These are phyloP conservation scores for Lachancea lanzarotensis DNA, from an alignment of 805 yeast genomes.

Conservation along the genomic window DNA sequence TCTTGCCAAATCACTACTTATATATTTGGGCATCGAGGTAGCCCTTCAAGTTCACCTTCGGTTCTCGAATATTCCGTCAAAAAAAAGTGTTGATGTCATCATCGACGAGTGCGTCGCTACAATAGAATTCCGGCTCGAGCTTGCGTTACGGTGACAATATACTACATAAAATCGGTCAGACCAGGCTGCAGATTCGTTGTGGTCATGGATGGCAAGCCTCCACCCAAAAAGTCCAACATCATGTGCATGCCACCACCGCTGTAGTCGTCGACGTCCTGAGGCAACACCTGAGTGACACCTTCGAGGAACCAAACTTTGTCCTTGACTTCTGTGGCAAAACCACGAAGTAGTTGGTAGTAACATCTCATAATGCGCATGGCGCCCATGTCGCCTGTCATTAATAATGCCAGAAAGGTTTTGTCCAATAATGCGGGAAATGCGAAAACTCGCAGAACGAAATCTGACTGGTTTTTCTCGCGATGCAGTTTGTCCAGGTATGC, in stretches of 20 bases:
- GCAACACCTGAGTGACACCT: slow-evolving; percentile 82
- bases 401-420: slow-evolving; percentile 63
- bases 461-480: slow-evolving; percentile 74
- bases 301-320: slow-evolving; percentile 91
- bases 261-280: slow-evolving; percentile 86
- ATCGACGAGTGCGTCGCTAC: neutral
- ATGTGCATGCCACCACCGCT: slow-evolving; percentile 88
- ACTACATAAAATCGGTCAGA: slow-evolving; percentile 8
- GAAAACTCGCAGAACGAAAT: slow-evolving; percentile 79
- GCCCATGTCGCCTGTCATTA: slow-evolving; percentile 77
- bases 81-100: slow-evolving; percentile 4
- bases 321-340: slow-evolving; percentile 79
- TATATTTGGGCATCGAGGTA: neutral
- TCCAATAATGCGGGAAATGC: slow-evolving; percentile 92
- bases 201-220: slow-evolving; percentile 47
- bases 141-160: neutral
- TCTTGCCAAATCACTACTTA: neutral
- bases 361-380: slow-evolving; percentile 90
- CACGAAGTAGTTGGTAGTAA: slow-evolving; percentile 73
- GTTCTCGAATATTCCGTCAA: slow-evolving; percentile 9
- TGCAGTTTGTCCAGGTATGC: slow-evolving; percentile 81
- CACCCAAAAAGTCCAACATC: slow-evolving; percentile 85
- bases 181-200: slow-evolving; percentile 32
- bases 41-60: slow-evolving; percentile 1
- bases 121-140: neutral